Base-by-base conservation (phyloP, 2,329 filamentous ascomycete genomes). In the Periglandula ipomoeae region DNA sequence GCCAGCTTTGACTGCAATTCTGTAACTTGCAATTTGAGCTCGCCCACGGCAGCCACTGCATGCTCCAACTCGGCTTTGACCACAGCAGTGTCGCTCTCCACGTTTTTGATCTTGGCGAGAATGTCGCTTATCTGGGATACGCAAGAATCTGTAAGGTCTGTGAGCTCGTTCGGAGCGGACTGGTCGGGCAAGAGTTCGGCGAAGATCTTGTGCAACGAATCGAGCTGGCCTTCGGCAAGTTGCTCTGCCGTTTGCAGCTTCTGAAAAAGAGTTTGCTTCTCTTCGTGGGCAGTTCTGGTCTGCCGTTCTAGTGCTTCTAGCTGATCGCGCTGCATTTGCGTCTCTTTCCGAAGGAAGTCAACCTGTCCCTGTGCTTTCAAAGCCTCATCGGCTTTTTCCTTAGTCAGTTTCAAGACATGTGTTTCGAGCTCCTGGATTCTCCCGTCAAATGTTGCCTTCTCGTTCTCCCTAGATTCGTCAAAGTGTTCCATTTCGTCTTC, bases 401-500 rank as follows among this genome's bases (percentile, higher is more conserved):
- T 77, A 32, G 70, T 73, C 15, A 84, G 64, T 44, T 75, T 77
- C 48, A 87, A 80, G 15, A 95, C 68, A 57, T 95, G 86, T 15
- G 78, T 71, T 58, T 89, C 79, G 1, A 95, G 74, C 8, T 74
- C 71, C 41, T 80, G 80, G 27, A 89, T 71, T 50, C 76, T 82
- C 42, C 85, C 79, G 53, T 91, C 84, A 40, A 83, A 76, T 2
- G 78, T 76, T 4, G 79, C 80, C 59, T 83, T 87, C 59, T 93
- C 87, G 56, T 94, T 84, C 56, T 96, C 89, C 39, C 87, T 79
- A 37, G 86, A 89, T 58, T 89, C 88, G 38, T 88, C 76, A 48
- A 91, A 79, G 51, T 89, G 79, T 58, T 96, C 90, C 46, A 97
- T 79, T 61, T 95, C 90, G 59, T 96, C 90, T 66, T 98, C 93